Percentiles rank a stretch among this genome's conserved stretches.
phyloP scores from a whole-genome alignment of 73 alveolate genomes.

The Blepharisma stoltei region DNA sequence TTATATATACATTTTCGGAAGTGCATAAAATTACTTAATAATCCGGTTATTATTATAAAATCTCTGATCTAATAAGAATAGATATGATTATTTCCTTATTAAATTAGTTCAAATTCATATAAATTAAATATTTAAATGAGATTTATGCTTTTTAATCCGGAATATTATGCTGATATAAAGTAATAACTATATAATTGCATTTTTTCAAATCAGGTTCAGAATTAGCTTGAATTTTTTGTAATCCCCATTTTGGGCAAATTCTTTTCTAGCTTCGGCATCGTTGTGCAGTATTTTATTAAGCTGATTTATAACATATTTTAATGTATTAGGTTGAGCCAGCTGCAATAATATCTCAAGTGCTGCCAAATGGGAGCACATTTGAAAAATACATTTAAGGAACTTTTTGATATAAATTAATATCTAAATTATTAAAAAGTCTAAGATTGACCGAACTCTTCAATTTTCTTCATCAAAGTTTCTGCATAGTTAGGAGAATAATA shows the following conservation, averaged over 20 bases:
- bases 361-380: conserved; percentile 95
- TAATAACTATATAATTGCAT: conserved; percentile 81
- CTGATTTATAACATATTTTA: conserved; percentile 79
- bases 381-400: conserved; percentile 76
- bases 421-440: neutral
- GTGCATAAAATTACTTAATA: too few relatives aligned
- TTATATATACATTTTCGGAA: too few relatives aligned
- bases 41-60: too few relatives aligned
- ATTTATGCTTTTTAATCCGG: too few relatives aligned
- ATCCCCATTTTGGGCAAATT: conserved; percentile 88
- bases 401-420: too few relatives aligned
- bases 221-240: conserved; percentile 66
- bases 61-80: too few relatives aligned
- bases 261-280: conserved; percentile 73
- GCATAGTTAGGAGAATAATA: conserved; percentile 90
- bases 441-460: conserved; percentile 65
- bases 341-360: conserved; percentile 96
- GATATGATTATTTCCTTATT: too few relatives aligned
- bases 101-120: too few relatives aligned
- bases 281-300: conserved; percentile 64
- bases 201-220: conserved; percentile 76
- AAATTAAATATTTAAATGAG: too few relatives aligned
- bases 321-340: conserved; percentile 75
- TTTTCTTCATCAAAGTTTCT: conserved; percentile 74
- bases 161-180: conserved; percentile 85